Percentiles rank a stretch among this genome's conserved stretches.
phyloP scores from a whole-genome alignment of 331 rosid species.

The Acacia concinna region DNA sequence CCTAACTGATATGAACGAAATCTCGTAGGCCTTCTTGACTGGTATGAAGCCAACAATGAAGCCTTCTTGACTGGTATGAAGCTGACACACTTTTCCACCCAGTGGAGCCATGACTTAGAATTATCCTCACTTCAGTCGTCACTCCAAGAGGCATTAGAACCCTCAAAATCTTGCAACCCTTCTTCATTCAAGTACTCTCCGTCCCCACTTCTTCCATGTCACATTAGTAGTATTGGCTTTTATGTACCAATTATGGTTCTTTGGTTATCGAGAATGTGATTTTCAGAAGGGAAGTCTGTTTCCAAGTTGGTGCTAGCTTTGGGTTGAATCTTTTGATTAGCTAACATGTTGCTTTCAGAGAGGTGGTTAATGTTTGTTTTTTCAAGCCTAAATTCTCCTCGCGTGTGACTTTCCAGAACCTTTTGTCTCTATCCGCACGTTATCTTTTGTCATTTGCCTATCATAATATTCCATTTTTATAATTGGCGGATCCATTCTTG shows the following conservation, averaged over 20 bases:
- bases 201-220: neutral
- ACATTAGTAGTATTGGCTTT: neutral
- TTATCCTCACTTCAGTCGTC: too few species aligned
- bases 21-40: too few species aligned
- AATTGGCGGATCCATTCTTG: slow-evolving; percentile 24
- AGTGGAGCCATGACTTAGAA: too few species aligned
- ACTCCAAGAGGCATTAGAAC: neutral
- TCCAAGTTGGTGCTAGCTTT: too few species aligned
- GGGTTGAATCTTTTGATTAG: slow-evolving; percentile 61
- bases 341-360: slow-evolving; percentile 51
- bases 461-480: slow-evolving; percentile 23
- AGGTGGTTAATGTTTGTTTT: slow-evolving; percentile 43
- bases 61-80: too few species aligned
- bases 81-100: too few species aligned
- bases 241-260: neutral
- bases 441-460: slow-evolving; percentile 30
- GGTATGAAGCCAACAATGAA: too few species aligned
- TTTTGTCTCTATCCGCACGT: slow-evolving; percentile 33
- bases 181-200: slow-evolving; percentile 25
- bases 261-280: neutral
- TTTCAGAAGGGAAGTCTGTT: too few species aligned
- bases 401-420: slow-evolving; percentile 28
- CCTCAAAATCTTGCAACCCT: neutral
- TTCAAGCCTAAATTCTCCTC: slow-evolving; percentile 35
- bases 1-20: too few species aligned